A percentile compares a stretch with the other conserved stretches of the same genome.
phyloP scores from a whole-genome alignment of 2,329 filamentous ascomycete genomes.

The Penicillium hesseltinei region DNA sequence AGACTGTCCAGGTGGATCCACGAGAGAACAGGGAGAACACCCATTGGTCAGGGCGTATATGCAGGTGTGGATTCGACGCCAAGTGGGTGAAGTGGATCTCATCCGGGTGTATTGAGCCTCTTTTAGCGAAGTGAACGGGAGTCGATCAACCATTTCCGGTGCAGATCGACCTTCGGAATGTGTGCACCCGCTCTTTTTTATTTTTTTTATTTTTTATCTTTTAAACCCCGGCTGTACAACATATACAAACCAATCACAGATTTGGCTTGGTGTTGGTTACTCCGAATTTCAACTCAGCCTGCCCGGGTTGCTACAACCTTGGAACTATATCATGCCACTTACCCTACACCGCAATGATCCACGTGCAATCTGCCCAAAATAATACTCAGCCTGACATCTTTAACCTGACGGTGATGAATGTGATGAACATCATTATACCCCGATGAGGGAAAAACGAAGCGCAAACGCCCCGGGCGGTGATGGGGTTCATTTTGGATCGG shows the following conservation, averaged over 20 bases:
- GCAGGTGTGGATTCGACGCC: not conserved
- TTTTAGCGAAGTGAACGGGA: not conserved
- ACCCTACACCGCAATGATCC: not conserved
- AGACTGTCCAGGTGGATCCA: not conserved
- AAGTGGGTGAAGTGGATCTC: not conserved
- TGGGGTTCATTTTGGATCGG: not conserved
- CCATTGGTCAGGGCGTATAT: constrained; percentile 3
- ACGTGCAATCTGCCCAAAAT: constrained; percentile 7
- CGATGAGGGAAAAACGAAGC: not conserved
- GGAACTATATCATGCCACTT: not conserved
- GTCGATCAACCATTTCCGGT: not conserved
- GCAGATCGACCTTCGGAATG: not conserved
- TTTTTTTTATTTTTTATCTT: too few relatives aligned
- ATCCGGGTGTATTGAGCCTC: not conserved
- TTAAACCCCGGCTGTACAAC: not conserved
- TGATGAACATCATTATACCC: not conserved
- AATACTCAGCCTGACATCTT: not conserved
- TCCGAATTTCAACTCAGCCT: not conserved
- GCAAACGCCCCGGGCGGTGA: not conserved
- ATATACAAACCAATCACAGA: not conserved
- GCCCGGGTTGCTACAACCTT: not conserved
- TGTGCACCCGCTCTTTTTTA: not conserved
- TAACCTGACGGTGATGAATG: not conserved
- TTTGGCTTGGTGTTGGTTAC: not conserved
- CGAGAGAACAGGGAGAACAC: not conserved